Base-by-base conservation (phyloP, 2,329 filamentous ascomycete species). In the Aspergillus oerlinghausenensis region DNA sequence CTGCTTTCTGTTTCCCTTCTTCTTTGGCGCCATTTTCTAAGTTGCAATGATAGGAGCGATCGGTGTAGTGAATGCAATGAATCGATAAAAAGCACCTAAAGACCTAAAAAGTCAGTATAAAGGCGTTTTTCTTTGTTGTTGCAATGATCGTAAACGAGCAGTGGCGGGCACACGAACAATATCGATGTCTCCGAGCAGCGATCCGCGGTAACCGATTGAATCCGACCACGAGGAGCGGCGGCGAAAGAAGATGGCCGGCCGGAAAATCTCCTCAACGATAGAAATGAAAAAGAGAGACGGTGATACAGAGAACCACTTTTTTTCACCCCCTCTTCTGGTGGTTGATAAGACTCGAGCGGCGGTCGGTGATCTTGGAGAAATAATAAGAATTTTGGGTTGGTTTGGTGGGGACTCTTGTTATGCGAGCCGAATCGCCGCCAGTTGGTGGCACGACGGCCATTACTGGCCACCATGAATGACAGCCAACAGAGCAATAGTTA, bases 1-100 rank as follows among this genome's bases (percentile, higher is more conserved):
- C 71, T 81, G 85, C 74, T 86, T 87, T 82, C 93, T 95, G 77
- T 87, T 89, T 73, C 88, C 88, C 84, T 96, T 97, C 83, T 94
- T 95, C 81, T 97, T 97, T 61, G 92, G 92, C 70, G 92, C 80
- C 93, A 97, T 97, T 60, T 75, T 73, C 53, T 54, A 58, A 26
- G 23, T 47, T 42, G 35, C 7, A 43, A 38, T 28, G 23, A 43
- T 19, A 43, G n/a, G 19, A 43, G 14, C 14, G 32, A 21, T 11
- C 40, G 40, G 19, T 21, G 17, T 43, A 47, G 43, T 47, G 43
- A 47, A 14, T 14, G 43, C 2, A 10, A 26, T 47, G 11, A 4
- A 47, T 43, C 40, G 9, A 43, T 21, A 4, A 14, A 23, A 47
- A 47, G 17, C 43, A 17, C 40, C 40, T 43, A 23, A 1, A 7